These are phyloP conservation scores for Scopulariopsis brevicaulis DNA, from an alignment of 2,329 filamentous ascomycete genomes.

Conservation along the genomic window DNA sequence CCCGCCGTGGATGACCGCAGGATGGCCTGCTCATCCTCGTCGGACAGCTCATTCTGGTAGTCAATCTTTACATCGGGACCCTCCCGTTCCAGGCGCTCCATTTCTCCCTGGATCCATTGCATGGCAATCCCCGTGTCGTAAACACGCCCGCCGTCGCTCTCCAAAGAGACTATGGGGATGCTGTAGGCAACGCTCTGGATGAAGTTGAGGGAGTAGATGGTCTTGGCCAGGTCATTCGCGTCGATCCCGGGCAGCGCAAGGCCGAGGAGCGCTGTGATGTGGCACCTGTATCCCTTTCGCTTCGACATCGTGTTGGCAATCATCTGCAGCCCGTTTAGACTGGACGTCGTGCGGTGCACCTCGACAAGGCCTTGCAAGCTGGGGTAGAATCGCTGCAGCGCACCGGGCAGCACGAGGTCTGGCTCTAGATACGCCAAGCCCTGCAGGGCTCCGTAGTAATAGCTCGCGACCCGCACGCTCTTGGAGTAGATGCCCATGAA, in stretches of 20 bases:
- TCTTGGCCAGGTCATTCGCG: conserved; percentile 95
- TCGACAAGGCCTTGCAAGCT: conserved; percentile 94
- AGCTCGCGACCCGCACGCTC: conserved; percentile 82
- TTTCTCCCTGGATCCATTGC: conserved; percentile 88
- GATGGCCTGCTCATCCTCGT: conserved; percentile 79
- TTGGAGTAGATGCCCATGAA: conserved; percentile 99
- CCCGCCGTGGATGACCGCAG: conserved; percentile 88
- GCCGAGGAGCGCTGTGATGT: conserved; percentile 88
- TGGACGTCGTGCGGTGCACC: conserved; percentile 91
- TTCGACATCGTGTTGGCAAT: conserved; percentile 83
- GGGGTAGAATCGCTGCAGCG: conserved; percentile 90
- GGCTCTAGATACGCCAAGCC: conserved; percentile 85
- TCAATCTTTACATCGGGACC: conserved; percentile 78
- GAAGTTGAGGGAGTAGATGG: conserved; percentile 84
- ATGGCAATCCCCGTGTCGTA: conserved; percentile 70
- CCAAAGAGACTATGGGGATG: conserved; percentile 77
- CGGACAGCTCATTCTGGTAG: conserved; percentile 69
- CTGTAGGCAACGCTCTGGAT: conserved; percentile 95
- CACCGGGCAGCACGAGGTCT: conserved; percentile 81
- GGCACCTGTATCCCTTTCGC: conserved; percentile 92
- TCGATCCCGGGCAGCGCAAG: conserved; percentile 91
- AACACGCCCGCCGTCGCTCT: conserved; percentile 45
- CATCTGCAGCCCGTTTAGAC: conserved; percentile 82
- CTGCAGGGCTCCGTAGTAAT: conserved; percentile 83
- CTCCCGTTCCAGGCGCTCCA: conserved; percentile 85